Base-by-base conservation (phyloP, 441 rosid species). In the Populus hybrid region DNA sequence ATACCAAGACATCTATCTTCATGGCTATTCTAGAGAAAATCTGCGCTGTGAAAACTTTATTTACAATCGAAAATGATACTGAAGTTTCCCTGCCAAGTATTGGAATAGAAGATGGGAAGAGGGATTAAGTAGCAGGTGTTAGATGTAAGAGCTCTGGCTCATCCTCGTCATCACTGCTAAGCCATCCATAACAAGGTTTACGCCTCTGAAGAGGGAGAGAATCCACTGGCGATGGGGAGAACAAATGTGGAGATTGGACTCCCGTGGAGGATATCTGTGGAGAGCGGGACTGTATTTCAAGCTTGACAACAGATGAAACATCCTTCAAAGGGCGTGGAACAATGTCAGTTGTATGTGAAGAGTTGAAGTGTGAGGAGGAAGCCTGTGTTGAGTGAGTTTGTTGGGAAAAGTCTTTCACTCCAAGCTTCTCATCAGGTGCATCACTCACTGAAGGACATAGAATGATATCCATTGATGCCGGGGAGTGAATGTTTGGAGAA, bases 141-240 rank as follows among this genome's bases (percentile, higher is more conserved):
- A 7, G 32, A 38, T 59, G 19, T 9, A 36, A 68, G 9, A 32
- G 32, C 7, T 73, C 72, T 12, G 26, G 42, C 36, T 66, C 46
- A 36, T 76, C 82, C 24, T 79, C 83, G 6, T 79, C 81, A 61
- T 83, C 83, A 42, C 79, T 80, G 68, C 77, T 67, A 61, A 83
- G 67, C 85, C 85, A 83, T 3, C 85, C 85, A 63, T 79, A 77
- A 30, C 76, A 83, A 67, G 83, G 81, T 38, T 46, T 75, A 6
- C 67, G 71, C 34, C 69, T 70, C 19, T 3, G 42, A 11, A 7
- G 6, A 16, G 66, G 70, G 36, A 6, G 64, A 26, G 75, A 24
- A 16, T 70, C 42, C 59, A 70, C 69, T 16, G 69, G 6, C 38
- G 50, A 36, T 9, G 63, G 73, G 9, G 75, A 26, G 35, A 32